Base-by-base conservation (phyloP, 441 rosid genomes). In the Brassica hybrid region DNA sequence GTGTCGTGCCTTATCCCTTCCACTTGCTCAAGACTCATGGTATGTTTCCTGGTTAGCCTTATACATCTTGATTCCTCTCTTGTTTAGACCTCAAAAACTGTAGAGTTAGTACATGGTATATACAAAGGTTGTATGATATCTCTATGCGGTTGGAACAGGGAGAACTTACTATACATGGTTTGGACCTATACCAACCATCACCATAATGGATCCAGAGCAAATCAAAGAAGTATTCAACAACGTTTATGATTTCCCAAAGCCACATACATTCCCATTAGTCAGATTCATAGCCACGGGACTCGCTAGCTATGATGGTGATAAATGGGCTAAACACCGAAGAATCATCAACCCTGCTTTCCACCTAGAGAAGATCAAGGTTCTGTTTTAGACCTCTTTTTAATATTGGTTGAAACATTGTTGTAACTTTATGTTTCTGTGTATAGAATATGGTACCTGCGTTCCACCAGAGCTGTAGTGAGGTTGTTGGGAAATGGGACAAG, bases 401-500 rank as follows among this genome's bases (percentile, higher is more conserved):
- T 10, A 58, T 23, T 25, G 30, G 30, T 25, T 25, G 30, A 25
- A 25, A 25, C 30, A 25, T 25, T 25, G 4, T 25, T 25, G 30
- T 25, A 25, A 25, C 30, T 25, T 25, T 25, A 25, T 25, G 30
- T 25, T 25, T 25, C 30, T 25, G 30, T 25, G 30, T 25, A 25
- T 25, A 84, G 88, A 82, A 78, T 13, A 83, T 85, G 90, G 58
- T 85, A 3, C 90, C 87, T n/a, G 76, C 83, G 2, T 78, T 83
- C 16, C 25, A 77, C 19, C 34, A 64, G 1, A 76, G 83, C 59
- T 79, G 85, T 61, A 63, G 21, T n/a, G 77, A 79, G 12, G 54
- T 87, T 69, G 27, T 85, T 23, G 19, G 21, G 1, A 50, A 76
- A 69, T 83, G 86, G 86, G 85, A 87, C 8, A 67, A 56, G 56